Conservation (phyloP, 257 asterid species). For the Solanum piurae region DNA sequence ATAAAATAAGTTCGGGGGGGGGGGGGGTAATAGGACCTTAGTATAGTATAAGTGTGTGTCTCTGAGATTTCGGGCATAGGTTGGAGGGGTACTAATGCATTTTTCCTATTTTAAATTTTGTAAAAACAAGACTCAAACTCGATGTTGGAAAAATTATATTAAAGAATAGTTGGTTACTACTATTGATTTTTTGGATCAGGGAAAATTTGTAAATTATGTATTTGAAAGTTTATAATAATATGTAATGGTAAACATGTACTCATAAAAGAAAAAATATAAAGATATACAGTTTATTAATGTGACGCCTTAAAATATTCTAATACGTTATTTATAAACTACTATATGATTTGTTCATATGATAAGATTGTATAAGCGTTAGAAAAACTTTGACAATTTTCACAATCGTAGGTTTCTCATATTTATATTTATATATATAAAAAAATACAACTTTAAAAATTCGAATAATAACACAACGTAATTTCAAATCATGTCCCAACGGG, state of each 20-base stretch:
- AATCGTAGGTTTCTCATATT: too few species aligned
- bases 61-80: too few species aligned
- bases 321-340: neutral
- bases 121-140: neutral
- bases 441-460: neutral
- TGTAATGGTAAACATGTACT: neutral
- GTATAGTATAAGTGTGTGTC: too few species aligned
- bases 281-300: neutral
- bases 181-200: neutral
- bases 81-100: too few species aligned
- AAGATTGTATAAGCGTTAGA: neutral
- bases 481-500: neutral
- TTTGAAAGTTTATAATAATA: neutral
- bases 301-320: neutral
- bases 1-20: too few species aligned
- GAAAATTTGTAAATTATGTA: neutral
- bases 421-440: too few species aligned
- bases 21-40: too few species aligned
- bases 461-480: neutral
- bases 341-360: neutral
- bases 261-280: neutral
- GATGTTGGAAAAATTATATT: too few species aligned
- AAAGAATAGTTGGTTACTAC: too few species aligned
- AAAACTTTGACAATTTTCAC: neutral
- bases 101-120: too few species aligned